Evolutionary conservation across 768 basidiomycete genomes (phyloP), one percentile per base, ranked within the genome.

Genomic region (Podaxis mareebaensis): DNA sequence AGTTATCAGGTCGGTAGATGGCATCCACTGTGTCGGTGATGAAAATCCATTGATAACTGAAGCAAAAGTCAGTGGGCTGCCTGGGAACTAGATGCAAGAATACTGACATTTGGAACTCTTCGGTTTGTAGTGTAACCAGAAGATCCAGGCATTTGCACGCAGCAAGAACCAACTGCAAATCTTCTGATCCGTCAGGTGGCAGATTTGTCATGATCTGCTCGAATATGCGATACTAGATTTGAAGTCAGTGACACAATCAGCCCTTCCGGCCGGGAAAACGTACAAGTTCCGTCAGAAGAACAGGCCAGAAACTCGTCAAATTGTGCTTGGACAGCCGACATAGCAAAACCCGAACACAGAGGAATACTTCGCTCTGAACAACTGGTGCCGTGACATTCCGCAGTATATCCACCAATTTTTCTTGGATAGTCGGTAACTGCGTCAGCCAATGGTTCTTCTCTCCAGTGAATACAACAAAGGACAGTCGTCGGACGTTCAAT

Each of bases 21-120:
- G 96, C 95, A 69, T 99, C 97, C 5, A 96, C 93, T 0, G 96
- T 99, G 74, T 99, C 96, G 2, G 95, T 97, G 48, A 98, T 87
- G 74, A 99, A 99, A 70, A 97, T 92, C 96, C 97, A 99, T 79
- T 99, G 95, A 73, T 99, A 92, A 72, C 91, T 93, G 67, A 20
- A n/a, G 13, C 13, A 48, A 20, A 30, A 48, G 4, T 46, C 22
- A 13, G 53, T 70, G 10, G 72, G 60, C 6, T 22, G 24, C 12
- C 12, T 3, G 20, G 17, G 6, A 22, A 13, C 22, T 0, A 2
- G 20, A 12, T 26, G 24, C 12, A 10, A 49, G 30, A 33, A 36
- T 30, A 56, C 78, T 64, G 71, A 97, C 96, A 98, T 92, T 76
- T 99, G 97, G 75, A 99, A 99, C 73, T 99, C 96, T 71, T 96